Conservation (phyloP, 441 rosid genomes). For the Adansonia rubrostipa region DNA sequence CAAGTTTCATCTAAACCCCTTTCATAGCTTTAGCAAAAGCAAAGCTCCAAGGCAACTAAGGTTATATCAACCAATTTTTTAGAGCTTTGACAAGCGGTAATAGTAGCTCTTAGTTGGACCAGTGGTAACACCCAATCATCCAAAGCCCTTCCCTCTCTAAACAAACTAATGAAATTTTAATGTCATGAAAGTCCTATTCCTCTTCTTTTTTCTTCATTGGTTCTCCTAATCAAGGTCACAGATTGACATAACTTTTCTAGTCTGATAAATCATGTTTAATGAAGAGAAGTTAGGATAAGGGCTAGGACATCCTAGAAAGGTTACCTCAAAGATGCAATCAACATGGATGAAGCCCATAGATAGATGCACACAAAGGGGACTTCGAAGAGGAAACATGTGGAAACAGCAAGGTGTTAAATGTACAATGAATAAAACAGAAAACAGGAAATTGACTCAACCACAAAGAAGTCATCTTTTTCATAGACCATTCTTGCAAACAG, state of each 20-base stretch:
- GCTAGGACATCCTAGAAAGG: not conserved
- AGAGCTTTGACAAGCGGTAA: not conserved
- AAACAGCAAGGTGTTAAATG: not conserved
- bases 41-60: not conserved
- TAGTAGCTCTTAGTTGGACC: not conserved
- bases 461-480: not conserved
- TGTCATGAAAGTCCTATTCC: not conserved
- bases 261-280: conserved; percentile 2
- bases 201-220: not conserved
- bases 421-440: not conserved
- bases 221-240: conserved; percentile 5
- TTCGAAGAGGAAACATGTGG: not conserved
- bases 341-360: not conserved
- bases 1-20: not conserved
- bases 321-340: conserved; percentile 12
- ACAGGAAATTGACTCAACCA: conserved; percentile 11
- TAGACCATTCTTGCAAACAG: not conserved
- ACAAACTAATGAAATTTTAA: not conserved
- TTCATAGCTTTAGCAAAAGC: not conserved
- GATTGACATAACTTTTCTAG: not conserved
- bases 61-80: not conserved
- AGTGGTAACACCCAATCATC: not conserved
- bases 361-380: not conserved
- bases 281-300: not conserved
- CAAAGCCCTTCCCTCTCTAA: not conserved